Percentiles rank a stretch among this genome's conserved stretches.
Conservation (phyloP, 176 grass and related monocot genomes). For the Oryza nivara region DNA sequence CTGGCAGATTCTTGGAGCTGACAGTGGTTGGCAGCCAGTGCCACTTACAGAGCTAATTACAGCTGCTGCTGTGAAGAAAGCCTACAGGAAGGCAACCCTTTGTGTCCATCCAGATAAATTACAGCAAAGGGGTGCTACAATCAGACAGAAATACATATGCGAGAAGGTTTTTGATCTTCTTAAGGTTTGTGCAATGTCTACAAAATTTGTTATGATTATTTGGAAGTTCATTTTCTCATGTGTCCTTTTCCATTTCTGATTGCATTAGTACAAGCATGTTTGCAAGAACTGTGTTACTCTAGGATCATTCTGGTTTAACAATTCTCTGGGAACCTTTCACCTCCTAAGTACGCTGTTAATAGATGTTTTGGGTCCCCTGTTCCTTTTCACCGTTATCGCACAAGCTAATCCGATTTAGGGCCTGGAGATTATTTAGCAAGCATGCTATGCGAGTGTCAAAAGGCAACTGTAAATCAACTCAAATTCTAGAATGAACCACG, state of each 20-base stretch:
- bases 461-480: background rate
- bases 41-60: conserved; percentile 94
- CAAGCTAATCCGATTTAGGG: background rate
- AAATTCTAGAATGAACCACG: background rate
- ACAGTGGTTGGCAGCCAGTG: conserved; percentile 92
- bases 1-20: conserved; percentile 78
- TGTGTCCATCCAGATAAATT: conserved; percentile 97
- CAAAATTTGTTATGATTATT: background rate
- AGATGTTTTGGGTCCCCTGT: background rate
- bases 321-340: background rate
- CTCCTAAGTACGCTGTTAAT: background rate
- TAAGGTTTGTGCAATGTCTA: conserved; percentile 55
- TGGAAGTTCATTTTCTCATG: background rate
- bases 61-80: conserved; percentile 83
- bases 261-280: background rate
- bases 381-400: background rate
- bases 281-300: background rate
- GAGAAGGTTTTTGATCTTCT: conserved; percentile 99
- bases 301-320: background rate
- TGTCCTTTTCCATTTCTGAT: background rate
- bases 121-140: conserved; percentile 90
- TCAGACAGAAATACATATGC: conserved; percentile 92
- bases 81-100: conserved; percentile 89
- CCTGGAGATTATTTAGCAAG: background rate
- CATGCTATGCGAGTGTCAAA: background rate